Base-by-base conservation (phyloP, 257 asterid species). In the Solanum sparsipilum region DNA sequence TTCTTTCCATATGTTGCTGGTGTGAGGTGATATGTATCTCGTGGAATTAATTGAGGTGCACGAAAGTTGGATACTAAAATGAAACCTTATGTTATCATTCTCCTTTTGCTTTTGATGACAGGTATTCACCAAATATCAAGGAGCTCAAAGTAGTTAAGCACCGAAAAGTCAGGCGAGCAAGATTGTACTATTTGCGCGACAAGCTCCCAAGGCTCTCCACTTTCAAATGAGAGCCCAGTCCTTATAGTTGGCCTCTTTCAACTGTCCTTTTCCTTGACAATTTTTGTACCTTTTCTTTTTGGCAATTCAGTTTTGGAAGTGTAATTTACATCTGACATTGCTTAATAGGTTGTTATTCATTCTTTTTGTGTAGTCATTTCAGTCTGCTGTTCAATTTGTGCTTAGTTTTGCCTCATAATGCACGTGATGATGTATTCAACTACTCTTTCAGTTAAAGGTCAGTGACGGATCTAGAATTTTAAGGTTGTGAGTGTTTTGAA, bases 121-220 rank as follows among this genome's bases (percentile, higher is more conserved):
- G 99, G 92, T 96, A 96, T 87, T 96, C 99, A 27, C 98, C 98
- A 74, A 88, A 90, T 78, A 92, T 96, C 90, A 96, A 95, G 90
- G 98, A 96, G 91, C 91, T 96, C 84, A 94, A 88, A 89, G 98
- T 95, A 46, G 84, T 96, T 73, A 95, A 86, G 72, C 99, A 95
- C 93, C 90, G 99, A 87, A 96, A 96, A 92, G 99, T 96, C 88
- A 91, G 99, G 86, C 89, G 99, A 41, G 98, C 99, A 4, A 93
- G 92, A 86, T 86, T 96, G 88, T 95, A 96, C 93, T 96, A 94
- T 93, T 85, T 96, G 93, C 92, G 98, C 2, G 97, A 96, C 89
- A 96, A 96, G 91, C 98, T 96, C 88, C 99, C 99, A 23, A 92
- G 99, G 93, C 94, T 96, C 86, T 96, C 98, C 87, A 94, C 98